These are phyloP conservation scores for Acanthamoeba divionensis DNA, from an alignment of 208 protist genomes.

Conservation along the genomic window DNA sequence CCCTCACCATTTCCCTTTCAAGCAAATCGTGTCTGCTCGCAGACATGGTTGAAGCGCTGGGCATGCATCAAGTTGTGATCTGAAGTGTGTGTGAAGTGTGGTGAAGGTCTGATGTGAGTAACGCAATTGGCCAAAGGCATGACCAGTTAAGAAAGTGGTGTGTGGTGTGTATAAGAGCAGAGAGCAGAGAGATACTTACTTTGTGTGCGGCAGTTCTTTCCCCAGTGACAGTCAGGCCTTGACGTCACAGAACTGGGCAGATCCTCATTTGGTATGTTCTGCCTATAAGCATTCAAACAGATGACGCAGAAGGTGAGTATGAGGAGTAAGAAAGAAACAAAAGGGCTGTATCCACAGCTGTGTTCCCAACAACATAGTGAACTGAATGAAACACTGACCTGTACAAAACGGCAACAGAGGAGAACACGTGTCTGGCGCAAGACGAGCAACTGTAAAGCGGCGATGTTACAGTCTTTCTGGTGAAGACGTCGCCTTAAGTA, in stretches of 20 bases:
- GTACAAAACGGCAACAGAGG: not conserved
- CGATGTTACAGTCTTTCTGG: not conserved
- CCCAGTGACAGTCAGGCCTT: constrained; percentile 34
- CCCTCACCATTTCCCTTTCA: too few relatives aligned
- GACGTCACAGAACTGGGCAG: not conserved
- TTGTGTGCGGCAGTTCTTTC: constrained; percentile 18
- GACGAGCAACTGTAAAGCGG: not conserved
- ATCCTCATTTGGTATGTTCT: not conserved
- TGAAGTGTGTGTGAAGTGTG: too few relatives aligned
- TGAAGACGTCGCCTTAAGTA: not conserved
- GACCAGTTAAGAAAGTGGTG: too few relatives aligned
- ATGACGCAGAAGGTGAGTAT: not conserved
- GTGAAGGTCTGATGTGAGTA: too few relatives aligned
- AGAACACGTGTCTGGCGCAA: not conserved
- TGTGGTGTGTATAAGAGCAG: too few relatives aligned
- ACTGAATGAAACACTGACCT: not conserved
- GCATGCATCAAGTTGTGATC: too few relatives aligned
- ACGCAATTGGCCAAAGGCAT: too few relatives aligned
- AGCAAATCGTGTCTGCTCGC: too few relatives aligned
- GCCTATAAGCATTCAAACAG: not conserved
- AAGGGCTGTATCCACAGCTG: too few relatives aligned
- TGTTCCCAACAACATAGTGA: not conserved
- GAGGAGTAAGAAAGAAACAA: not conserved
- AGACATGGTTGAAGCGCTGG: too few relatives aligned
- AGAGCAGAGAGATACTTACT: not conserved